phyloP scores from a whole-genome alignment of 2,329 filamentous ascomycete genomes.

The Fusarium nanum region DNA sequence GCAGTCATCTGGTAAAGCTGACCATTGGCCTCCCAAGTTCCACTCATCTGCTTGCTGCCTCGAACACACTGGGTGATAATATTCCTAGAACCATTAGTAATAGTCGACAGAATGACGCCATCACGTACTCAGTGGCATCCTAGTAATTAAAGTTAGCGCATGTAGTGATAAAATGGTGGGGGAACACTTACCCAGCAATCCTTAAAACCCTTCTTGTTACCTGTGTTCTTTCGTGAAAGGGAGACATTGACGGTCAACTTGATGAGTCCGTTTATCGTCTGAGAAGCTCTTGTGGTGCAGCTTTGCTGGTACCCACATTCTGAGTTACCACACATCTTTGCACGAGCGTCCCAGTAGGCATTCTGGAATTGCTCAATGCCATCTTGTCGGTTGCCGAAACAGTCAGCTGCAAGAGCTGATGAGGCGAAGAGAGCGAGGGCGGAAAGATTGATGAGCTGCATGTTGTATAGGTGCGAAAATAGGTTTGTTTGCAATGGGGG shows the following conservation, averaged over 20 bases:
- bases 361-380: conserved; percentile 5
- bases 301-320: conserved; percentile 23
- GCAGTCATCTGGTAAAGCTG: not conserved
- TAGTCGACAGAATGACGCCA: fast-evolving
- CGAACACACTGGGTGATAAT: not conserved
- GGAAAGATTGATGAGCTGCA: conserved; percentile 26
- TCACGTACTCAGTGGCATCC: conserved; percentile 26
- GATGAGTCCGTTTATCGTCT: not conserved
- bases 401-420: conserved; percentile 14
- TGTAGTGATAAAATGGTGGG: fast-evolving
- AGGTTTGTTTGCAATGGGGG: fast-evolving
- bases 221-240: conserved; percentile 21
- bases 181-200: conserved; percentile 30
- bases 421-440: conserved; percentile 5
- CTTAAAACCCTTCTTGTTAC: conserved; percentile 27
- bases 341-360: conserved; percentile 25
- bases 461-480: not conserved
- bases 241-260: conserved; percentile 13
- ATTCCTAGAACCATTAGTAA: not conserved
- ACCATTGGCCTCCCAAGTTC: not conserved
- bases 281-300: conserved; percentile 9
- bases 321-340: conserved; percentile 27
- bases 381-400: conserved; percentile 10
- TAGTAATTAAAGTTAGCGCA: not conserved
- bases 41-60: not conserved